Evolutionary conservation across 2,329 filamentous ascomycete species (phyloP), one percentile per base, ranked within the genome.

Genomic region (Aspergillus carbonarius): DNA sequence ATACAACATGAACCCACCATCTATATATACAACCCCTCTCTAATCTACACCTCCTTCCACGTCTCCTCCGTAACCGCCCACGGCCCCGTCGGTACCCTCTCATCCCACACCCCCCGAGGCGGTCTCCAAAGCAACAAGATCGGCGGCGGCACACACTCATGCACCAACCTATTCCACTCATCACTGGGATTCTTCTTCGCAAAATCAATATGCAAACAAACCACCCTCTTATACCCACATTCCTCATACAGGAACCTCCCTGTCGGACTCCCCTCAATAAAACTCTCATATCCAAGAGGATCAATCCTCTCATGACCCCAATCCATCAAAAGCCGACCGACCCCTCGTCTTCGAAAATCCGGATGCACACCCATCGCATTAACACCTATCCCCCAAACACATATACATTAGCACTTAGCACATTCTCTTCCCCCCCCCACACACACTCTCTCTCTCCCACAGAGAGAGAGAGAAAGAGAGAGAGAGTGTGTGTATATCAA

Each of bases 301-400:
- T 65, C 63, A 27, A 65, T 62, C 18, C 35, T 55, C 37, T 56
- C 59, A 46, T 63, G 63, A 1, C 61, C 63, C 63, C 63, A 63
- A 34, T 63, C 50, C 59, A 59, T 59, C 3, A 65, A 55, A 10
- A 65, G 51, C 7, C 63, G 57, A 0, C 63, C 63, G 8, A 65
- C 59, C 1, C 63, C 63, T 2, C 54, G 52, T 0, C 63, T 60
- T 2, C 63, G 54, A 52, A 60, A 63, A 8, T 61, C 49, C 3
- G 63, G 63, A 10, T 63, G 60, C 1, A 65, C 63, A 15, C 63
- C 63, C 63, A 65, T 65, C 3, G 54, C 55, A 53, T 61, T 63
- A 4, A 61, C 59, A 6, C 54, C 46, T 56, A 34, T n/a, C n/a
- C n/a, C n/a, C 9, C 40, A 47, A 9, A 23, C 23, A 23, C 23